Base-by-base conservation (phyloP, 768 basidiomycete genomes). In the Hygrophorus russula region DNA sequence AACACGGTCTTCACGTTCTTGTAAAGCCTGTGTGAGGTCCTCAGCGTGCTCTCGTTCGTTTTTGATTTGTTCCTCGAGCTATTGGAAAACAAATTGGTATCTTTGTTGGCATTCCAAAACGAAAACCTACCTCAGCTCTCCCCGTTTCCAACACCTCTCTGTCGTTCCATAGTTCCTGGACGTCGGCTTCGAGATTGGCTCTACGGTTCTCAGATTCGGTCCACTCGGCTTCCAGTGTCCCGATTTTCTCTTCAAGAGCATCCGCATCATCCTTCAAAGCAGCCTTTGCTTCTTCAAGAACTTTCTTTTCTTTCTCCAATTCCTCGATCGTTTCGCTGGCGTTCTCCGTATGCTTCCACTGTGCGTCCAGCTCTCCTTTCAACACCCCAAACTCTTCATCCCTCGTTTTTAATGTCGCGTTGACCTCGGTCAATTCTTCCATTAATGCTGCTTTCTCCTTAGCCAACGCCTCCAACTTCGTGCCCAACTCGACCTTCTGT, bases 261-360 rank as follows among this genome's bases (percentile, higher is more conserved):
- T 63, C 59, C 13, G 70, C 50, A n/a, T 68, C 65, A 3, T 53
- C 53, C 49, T 65, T 61, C 29, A 70, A 44, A 8, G 58, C 55
- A 31, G 68, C 67, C 19, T 66, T 59, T 48, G 74, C 71, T 4
- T 50, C 50, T 50, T 70, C 62, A 29, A 68, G 47, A 34, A 55
- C 58, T 5, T 51, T 47, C 47, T 59, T 60, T 44, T 65, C 65
- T 42, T 56, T 61, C 53, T 59, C 58, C 29, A 75, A 56, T 24
- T 56, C 56, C 28, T 64, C 55, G 7, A 73, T 62, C 51, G 62
- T 65, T 49, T 78, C 77, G n/a, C 64, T 60, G 11, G 64, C 59
- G 46, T 64, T 63, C 60, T 83, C 80, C 6, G 81, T 76, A 45
- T 76, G 64, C 28, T 66, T 63, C 82, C 82, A 85, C 59, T 85